These are phyloP conservation scores for Adansonia gregorii DNA, from an alignment of 441 rosid species.

Conservation along the genomic window DNA sequence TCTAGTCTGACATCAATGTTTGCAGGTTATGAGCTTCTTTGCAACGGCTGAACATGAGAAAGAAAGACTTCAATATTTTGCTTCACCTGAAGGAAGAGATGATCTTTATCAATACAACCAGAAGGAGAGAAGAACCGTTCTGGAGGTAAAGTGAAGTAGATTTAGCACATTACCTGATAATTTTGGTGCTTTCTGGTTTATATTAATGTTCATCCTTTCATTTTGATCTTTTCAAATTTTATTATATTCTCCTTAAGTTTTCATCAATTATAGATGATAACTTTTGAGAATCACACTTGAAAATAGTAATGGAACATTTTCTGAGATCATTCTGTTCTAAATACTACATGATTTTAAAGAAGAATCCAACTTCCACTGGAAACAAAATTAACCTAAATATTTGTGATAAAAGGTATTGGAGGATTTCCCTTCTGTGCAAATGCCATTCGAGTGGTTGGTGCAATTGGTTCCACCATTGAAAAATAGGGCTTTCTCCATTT, in stretches of 20 bases:
- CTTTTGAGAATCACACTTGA: neutral
- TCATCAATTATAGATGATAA: neutral
- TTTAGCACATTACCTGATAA: constrained; percentile 12
- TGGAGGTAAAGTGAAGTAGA: constrained; percentile 62
- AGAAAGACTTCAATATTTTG: constrained; percentile 86
- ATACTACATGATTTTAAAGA: neutral
- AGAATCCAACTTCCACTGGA: neutral
- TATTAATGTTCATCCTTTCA: neutral
- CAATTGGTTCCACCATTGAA: constrained; percentile 87
- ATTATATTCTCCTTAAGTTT: neutral
- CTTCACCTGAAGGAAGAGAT: constrained; percentile 93
- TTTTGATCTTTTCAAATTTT: neutral
- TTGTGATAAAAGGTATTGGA: constrained; percentile 64
- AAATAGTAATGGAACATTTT: neutral
- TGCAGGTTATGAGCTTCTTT: constrained; percentile 85
- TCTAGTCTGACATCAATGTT: constrained; percentile 13
- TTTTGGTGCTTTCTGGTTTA: constrained; percentile 12
- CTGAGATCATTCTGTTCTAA: neutral
- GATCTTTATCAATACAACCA: constrained; percentile 94
- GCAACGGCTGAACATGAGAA: constrained; percentile 82
- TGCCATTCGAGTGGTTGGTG: constrained; percentile 96
- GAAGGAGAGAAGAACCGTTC: constrained; percentile 84
- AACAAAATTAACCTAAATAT: constrained; percentile 28
- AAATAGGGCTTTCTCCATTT: constrained; percentile 86
- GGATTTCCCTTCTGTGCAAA: constrained; percentile 92